phyloP scores from a whole-genome alignment of 1,139 yeast genomes.

The Torulaspora pretoriensis region DNA sequence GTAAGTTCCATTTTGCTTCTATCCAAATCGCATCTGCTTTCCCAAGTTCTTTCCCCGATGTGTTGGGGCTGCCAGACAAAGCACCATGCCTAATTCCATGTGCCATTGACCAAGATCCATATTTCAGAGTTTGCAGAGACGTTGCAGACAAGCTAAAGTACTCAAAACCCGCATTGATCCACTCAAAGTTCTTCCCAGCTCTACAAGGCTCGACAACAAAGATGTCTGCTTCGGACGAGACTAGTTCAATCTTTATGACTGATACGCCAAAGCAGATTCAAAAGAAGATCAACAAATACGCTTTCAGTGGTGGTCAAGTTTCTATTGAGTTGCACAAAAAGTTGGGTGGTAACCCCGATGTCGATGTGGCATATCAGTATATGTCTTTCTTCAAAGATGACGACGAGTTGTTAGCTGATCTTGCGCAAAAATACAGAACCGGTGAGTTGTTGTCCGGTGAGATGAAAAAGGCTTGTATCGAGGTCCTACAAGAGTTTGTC shows the following conservation, averaged over 20 bases:
- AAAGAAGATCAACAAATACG: slow-evolving; percentile 93
- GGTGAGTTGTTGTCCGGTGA: slow-evolving; percentile 92
- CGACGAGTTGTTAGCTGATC: slow-evolving; percentile 66
- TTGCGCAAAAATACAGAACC: slow-evolving; percentile 62
- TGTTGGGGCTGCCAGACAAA: slow-evolving; percentile 75
- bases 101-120: slow-evolving; percentile 99
- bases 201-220: slow-evolving; percentile 94
- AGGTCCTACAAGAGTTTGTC: slow-evolving; percentile 73
- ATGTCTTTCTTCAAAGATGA: slow-evolving; percentile 84
- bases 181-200: slow-evolving; percentile 97
- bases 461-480: slow-evolving; percentile 84
- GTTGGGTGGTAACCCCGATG: slow-evolving; percentile 90
- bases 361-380: slow-evolving; percentile 94
- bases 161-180: slow-evolving; percentile 87
- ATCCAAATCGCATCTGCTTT: slow-evolving; percentile 95
- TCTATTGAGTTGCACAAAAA: slow-evolving; percentile 85
- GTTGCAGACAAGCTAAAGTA: slow-evolving; percentile 91
- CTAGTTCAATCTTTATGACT: slow-evolving; percentile 85
- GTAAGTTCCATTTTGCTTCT: slow-evolving; percentile 91
- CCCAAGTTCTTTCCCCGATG: slow-evolving; percentile 93
- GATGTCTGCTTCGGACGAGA: slow-evolving; percentile 91
- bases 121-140: slow-evolving; percentile 95
- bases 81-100: slow-evolving; percentile 98
- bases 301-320: slow-evolving; percentile 92
- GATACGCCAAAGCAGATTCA: slow-evolving; percentile 90